Evolutionary conservation across 2,329 filamentous ascomycete genomes (phyloP).

Genomic region (Mycosphaerella sp.): DNA sequence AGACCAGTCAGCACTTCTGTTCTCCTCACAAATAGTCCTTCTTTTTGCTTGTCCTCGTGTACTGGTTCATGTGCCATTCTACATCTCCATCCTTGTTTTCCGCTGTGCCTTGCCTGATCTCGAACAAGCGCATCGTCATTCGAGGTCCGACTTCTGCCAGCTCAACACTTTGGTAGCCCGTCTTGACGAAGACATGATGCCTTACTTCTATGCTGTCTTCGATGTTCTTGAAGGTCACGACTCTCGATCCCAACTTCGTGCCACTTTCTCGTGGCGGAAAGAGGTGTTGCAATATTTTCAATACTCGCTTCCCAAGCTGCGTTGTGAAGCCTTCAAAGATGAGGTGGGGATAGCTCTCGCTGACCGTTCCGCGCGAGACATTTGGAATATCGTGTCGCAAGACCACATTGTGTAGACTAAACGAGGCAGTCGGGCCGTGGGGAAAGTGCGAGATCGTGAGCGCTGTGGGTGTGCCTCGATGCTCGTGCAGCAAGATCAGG

Average conservation of each 20-base stretch:
- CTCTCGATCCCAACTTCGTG: constrained; percentile 77
- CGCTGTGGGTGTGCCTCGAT: constrained; percentile 85
- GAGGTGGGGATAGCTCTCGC: constrained; percentile 86
- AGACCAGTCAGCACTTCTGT: neutral
- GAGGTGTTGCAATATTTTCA: constrained; percentile 86
- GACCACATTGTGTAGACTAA: constrained; percentile 87
- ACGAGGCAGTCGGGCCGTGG: constrained; percentile 80
- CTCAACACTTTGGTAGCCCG: constrained; percentile 82
- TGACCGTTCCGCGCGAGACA: constrained; percentile 76
- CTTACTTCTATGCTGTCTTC: constrained; percentile 84
- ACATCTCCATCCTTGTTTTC: constrained; percentile 94
- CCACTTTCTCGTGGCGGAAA: constrained; percentile 82
- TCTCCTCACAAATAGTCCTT: constrained; percentile 77
- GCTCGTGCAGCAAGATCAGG: constrained; percentile 82
- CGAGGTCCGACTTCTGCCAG: constrained; percentile 83
- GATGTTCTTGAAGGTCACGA: constrained; percentile 91
- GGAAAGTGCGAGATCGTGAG: constrained; percentile 82
- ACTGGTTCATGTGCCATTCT: constrained; percentile 94
- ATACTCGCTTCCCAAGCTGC: constrained; percentile 70
- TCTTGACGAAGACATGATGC: constrained; percentile 90
- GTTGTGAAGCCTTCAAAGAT: constrained; percentile 93
- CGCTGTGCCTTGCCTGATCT: constrained; percentile 83
- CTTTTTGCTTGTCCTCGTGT: constrained; percentile 87
- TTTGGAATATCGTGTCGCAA: constrained; percentile 90
- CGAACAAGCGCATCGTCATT: constrained; percentile 96